Evolutionary conservation across 306 rosid species (phyloP).

Genomic region (Elaeagnus macrophylla): DNA sequence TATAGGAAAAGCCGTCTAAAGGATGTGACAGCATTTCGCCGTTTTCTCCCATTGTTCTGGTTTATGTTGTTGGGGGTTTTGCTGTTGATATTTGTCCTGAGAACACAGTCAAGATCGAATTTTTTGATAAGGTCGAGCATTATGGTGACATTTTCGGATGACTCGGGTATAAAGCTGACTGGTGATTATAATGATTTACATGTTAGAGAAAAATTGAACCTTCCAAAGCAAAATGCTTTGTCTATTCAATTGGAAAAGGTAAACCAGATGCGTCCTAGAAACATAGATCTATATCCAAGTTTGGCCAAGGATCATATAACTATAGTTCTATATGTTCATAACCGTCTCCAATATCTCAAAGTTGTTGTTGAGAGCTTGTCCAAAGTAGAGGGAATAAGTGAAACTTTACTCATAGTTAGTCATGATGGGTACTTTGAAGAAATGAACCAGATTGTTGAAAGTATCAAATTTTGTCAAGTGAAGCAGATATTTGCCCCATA

Average conservation of each 20-base stretch:
- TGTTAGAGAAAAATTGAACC: conserved; percentile 21
- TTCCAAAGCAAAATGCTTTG: conserved; percentile 60
- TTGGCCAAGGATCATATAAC: conserved; percentile 53
- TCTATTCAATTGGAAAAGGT: conserved; percentile 53
- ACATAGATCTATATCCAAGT: conserved; percentile 67
- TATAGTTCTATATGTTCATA: conserved; percentile 84
- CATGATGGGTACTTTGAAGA: conserved; percentile 87
- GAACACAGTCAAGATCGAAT: conserved; percentile 37
- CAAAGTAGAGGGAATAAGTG: conserved; percentile 65
- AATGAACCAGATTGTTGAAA: conserved; percentile 61
- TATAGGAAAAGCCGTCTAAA: conserved; percentile 51
- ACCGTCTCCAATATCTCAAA: conserved; percentile 74
- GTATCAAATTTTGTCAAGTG: conserved; percentile 72
- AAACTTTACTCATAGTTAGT: conserved; percentile 77
- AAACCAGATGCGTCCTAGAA: conserved; percentile 63
- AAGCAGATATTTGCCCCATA: conserved; percentile 87
- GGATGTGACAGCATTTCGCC: conserved; percentile 49
- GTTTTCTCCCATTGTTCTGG: conserved; percentile 44
- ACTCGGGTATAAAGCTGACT: conserved; percentile 18
- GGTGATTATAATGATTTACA: conserved; percentile 20
- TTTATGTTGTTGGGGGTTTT: conserved; percentile 54
- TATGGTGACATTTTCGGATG: conserved; percentile 16
- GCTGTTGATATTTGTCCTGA: conserved; percentile 41
- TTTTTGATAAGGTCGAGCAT: no score
- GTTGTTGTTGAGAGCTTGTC: conserved; percentile 74